Percentiles rank a stretch among this genome's conserved stretches.
phyloP scores from a whole-genome alignment of 495 filamentous ascomycete species.

The Aspergillus sparsus region DNA sequence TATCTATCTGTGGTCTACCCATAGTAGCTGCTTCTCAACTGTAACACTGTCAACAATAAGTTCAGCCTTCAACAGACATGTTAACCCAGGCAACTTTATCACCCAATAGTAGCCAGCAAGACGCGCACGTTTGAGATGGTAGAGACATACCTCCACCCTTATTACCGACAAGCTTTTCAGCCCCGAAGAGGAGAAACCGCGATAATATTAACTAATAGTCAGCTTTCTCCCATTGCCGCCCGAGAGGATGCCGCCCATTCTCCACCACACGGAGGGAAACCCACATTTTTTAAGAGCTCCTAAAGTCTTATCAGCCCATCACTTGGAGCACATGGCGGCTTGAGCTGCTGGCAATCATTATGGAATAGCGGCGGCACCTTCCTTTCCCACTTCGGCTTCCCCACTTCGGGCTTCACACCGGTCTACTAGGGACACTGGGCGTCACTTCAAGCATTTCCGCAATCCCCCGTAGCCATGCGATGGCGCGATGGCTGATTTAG shows the following conservation, averaged over 20 bases:
- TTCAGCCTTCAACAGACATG: no score
- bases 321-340: neutral
- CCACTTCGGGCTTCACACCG: constrained; percentile 5
- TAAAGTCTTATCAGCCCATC: neutral
- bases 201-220: no score
- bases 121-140: neutral
- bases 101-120: constrained; percentile 1
- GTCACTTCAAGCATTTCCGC: no score
- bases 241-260: neutral
- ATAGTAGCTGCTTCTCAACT: neutral
- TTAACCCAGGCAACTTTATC: neutral
- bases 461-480: neutral
- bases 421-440: neutral
- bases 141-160: neutral
- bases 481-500: neutral
- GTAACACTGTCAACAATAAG: neutral
- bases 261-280: neutral
- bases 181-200: neutral
- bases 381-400: constrained; percentile 4
- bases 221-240: neutral
- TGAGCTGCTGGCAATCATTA: neutral
- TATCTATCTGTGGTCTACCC: neutral
- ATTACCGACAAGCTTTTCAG: neutral
- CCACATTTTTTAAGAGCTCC: neutral
- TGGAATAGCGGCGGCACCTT: neutral